These are phyloP conservation scores for Candida alai DNA, from an alignment of 805 yeast species.

Conservation along the genomic window DNA sequence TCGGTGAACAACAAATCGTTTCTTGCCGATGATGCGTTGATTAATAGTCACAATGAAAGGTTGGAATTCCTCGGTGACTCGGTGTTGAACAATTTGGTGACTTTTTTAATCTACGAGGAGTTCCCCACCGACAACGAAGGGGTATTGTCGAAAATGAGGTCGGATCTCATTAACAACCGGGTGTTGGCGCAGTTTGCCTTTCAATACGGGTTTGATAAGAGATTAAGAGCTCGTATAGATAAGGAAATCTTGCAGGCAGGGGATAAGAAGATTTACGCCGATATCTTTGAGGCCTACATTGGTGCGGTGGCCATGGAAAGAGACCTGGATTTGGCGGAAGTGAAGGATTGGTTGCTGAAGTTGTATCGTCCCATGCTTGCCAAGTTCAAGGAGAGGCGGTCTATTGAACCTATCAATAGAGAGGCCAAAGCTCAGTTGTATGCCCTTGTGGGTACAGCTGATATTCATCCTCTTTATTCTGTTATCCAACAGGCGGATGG, in stretches of 20 bases:
- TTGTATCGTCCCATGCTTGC: slow-evolving; percentile 46
- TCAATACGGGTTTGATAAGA: slow-evolving; percentile 61
- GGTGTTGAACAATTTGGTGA: slow-evolving; percentile 66
- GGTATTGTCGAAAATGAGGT: slow-evolving; percentile 64
- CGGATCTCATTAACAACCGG: slow-evolving; percentile 68
- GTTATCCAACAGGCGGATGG: slow-evolving; percentile 46
- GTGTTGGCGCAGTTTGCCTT: slow-evolving; percentile 68
- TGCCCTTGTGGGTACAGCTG: slow-evolving; percentile 73
- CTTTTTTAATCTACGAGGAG: slow-evolving; percentile 58
- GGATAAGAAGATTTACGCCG: slow-evolving; percentile 73
- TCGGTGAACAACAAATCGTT: slow-evolving; percentile 55
- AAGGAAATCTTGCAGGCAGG: slow-evolving; percentile 45
- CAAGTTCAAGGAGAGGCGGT: slow-evolving; percentile 28
- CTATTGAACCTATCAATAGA: slow-evolving; percentile 42
- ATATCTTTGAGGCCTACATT: slow-evolving; percentile 88
- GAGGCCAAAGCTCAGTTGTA: slow-evolving; percentile 79
- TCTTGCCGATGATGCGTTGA: slow-evolving; percentile 52
- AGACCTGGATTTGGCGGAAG: slow-evolving; percentile 40
- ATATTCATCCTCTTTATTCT: slow-evolving; percentile 56
- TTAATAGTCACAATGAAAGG: slow-evolving; percentile 75
- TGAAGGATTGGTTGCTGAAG: slow-evolving; percentile 54
- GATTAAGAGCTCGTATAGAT: slow-evolving; percentile 49
- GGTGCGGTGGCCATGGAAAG: slow-evolving; percentile 76
- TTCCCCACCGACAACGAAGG: slow-evolving; percentile 82
- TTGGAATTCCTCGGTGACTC: slow-evolving; percentile 92